phyloP scores from a whole-genome alignment of 2,329 filamentous ascomycete genomes.

The Fusarium burgessii region DNA sequence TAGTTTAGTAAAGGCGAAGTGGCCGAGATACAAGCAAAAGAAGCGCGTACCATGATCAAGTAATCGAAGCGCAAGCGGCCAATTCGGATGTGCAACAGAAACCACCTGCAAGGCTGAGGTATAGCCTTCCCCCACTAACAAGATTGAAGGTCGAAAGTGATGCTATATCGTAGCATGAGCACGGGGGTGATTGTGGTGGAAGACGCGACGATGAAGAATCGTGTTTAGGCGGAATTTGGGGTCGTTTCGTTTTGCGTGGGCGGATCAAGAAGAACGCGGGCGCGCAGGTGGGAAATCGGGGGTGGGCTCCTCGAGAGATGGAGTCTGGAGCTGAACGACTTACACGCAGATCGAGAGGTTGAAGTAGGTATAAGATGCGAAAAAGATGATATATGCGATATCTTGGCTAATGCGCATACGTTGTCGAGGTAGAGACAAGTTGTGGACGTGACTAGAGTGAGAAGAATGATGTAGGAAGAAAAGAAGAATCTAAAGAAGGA shows the following conservation, averaged over 20 bases:
- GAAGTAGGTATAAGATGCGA: slow-evolving; percentile 30
- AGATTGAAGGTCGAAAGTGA: slow-evolving; percentile 30
- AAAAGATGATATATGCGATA: slow-evolving; percentile 26
- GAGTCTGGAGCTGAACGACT: slow-evolving; percentile 44
- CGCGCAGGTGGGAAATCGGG: slow-evolving; percentile 41
- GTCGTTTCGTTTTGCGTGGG: slow-evolving; percentile 28
- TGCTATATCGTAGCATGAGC: slow-evolving; percentile 39
- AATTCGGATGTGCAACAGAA: slow-evolving; percentile 27
- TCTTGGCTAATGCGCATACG: background rate
- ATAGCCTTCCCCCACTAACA: slow-evolving; percentile 48
- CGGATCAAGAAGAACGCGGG: slow-evolving; percentile 37
- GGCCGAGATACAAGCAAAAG: background rate
- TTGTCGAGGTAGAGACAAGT: background rate
- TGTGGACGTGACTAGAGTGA: slow-evolving; percentile 23
- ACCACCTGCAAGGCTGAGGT: slow-evolving; percentile 44
- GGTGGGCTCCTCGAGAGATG: slow-evolving; percentile 41
- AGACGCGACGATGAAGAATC: slow-evolving; percentile 22
- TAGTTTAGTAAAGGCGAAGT: slow-evolving; percentile 19
- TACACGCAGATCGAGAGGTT: slow-evolving; percentile 47
- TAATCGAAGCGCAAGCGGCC: slow-evolving; percentile 34
- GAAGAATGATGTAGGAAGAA: slow-evolving; percentile 36
- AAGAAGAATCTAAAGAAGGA: slow-evolving; percentile 35
- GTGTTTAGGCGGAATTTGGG: slow-evolving; percentile 28
- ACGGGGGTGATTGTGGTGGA: slow-evolving; percentile 17
- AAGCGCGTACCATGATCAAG: slow-evolving; percentile 41